Percentiles rank a stretch among this genome's conserved stretches.
These are phyloP conservation scores for Pseudocercospora vitis DNA, from an alignment of 2,329 filamentous ascomycete genomes.

Conservation along the genomic window DNA sequence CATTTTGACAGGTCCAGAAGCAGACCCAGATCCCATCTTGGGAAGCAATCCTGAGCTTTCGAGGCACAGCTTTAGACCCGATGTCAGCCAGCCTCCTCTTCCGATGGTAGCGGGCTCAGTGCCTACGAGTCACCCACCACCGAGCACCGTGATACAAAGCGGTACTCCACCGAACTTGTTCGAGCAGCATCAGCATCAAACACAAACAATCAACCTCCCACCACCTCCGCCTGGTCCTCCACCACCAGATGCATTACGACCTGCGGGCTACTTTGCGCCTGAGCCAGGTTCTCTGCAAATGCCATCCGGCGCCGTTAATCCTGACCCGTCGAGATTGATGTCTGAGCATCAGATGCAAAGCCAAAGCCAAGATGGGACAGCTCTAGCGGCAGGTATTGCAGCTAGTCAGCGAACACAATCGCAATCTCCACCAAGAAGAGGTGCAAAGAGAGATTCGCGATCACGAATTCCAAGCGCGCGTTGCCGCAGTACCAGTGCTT, in stretches of 20 bases:
- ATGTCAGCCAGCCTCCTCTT: constrained; percentile 37
- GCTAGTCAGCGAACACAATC: constrained; percentile 31
- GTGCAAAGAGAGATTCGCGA: constrained; percentile 12
- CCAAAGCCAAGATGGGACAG: constrained; percentile 21
- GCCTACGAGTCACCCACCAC: constrained; percentile 9
- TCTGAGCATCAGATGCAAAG: constrained; percentile 30
- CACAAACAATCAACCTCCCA: constrained; percentile 25
- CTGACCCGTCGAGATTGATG: constrained; percentile 37
- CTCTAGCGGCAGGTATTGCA: constrained; percentile 27
- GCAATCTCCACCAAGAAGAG: constrained; percentile 30
- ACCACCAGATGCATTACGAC: constrained; percentile 27
- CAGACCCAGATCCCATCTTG: constrained; percentile 41
- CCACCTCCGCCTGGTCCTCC: constrained; percentile 39
- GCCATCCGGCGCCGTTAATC: constrained; percentile 44
- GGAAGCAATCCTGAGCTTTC: constrained; percentile 48
- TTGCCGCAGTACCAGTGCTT: constrained; percentile 20
- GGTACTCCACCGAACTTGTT: constrained; percentile 11
- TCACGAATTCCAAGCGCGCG: constrained; percentile 21
- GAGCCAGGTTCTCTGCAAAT: constrained; percentile 36
- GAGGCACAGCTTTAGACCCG: constrained; percentile 37
- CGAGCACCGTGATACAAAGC: constrained; percentile 17
- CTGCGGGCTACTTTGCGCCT: constrained; percentile 28
- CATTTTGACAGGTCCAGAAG: constrained; percentile 39
- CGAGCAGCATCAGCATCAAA: constrained; percentile 18
- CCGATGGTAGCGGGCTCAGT: constrained; percentile 36